These are phyloP conservation scores for Talaromyces wortmannii DNA, from an alignment of 495 filamentous ascomycete genomes.

Conservation along the genomic window DNA sequence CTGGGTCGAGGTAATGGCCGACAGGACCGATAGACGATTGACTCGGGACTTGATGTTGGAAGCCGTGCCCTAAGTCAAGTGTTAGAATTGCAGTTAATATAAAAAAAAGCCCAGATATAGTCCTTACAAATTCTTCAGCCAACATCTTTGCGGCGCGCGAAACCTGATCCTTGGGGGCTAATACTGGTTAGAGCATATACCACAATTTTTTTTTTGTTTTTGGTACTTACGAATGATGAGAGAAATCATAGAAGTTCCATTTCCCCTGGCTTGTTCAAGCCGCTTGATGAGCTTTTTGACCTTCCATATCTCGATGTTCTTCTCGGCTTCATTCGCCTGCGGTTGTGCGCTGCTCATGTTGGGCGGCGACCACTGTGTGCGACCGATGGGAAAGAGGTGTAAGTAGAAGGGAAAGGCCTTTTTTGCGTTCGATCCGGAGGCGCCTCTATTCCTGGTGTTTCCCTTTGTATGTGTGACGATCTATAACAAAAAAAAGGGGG, in stretches of 20 bases:
- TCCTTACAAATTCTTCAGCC: slow-evolving; percentile 95
- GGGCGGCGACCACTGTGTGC: slow-evolving; percentile 39
- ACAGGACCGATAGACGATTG: slow-evolving; percentile 94
- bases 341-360: slow-evolving; percentile 74
- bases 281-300: slow-evolving; percentile 98
- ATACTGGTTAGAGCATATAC: slow-evolving; percentile 4
- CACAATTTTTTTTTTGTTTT: slow-evolving; percentile 8
- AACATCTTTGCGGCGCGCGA: slow-evolving; percentile 97
- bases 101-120: slow-evolving; percentile 6
- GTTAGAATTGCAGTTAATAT: slow-evolving; percentile 12
- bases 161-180: slow-evolving; percentile 95
- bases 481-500: too few relatives aligned
- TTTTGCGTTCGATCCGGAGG: neutral
- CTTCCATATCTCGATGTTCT: slow-evolving; percentile 86
- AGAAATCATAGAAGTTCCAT: slow-evolving; percentile 98
- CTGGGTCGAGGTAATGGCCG: slow-evolving; percentile 97
- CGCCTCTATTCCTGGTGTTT: too few relatives aligned
- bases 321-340: slow-evolving; percentile 89
- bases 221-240: slow-evolving; percentile 84
- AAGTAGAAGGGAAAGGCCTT: slow-evolving; percentile 9
- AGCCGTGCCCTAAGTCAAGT: slow-evolving; percentile 67
- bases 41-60: slow-evolving; percentile 99
- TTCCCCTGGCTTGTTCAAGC: slow-evolving; percentile 85
- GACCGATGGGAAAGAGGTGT: slow-evolving; percentile 20
- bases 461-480: too few relatives aligned